Conservation (phyloP, 768 basidiomycete species). For the Kwoniella shandongensis region DNA sequence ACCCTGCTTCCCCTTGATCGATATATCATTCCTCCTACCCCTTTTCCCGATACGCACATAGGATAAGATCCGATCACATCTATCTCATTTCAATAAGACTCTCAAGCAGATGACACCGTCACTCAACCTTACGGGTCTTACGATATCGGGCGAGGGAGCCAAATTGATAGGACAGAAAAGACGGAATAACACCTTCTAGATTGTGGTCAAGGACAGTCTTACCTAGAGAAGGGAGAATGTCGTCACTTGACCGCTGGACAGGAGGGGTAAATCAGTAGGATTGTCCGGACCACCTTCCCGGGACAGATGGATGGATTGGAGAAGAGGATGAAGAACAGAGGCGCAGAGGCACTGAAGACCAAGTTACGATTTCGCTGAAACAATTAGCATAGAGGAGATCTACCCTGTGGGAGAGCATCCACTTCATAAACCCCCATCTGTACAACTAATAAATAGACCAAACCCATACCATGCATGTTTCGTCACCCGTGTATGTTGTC, state of each 20-base stretch:
- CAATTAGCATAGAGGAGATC: too few relatives aligned
- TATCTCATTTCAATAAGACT: slow-evolving; percentile 44
- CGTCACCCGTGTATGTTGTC: neutral
- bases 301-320: too few relatives aligned
- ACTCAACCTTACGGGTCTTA: slow-evolving; percentile 39
- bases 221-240: neutral
- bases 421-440: too few relatives aligned
- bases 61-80: slow-evolving; percentile 35
- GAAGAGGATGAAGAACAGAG: too few relatives aligned
- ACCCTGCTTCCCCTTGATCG: too few relatives aligned
- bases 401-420: too few relatives aligned
- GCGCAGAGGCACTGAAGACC: too few relatives aligned
- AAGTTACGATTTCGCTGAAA: too few relatives aligned
- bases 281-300: too few relatives aligned
- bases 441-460: neutral
- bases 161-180: slow-evolving; percentile 35
- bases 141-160: slow-evolving; percentile 17
- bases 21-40: too few relatives aligned
- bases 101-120: slow-evolving; percentile 45
- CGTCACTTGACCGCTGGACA: neutral
- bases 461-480: neutral
- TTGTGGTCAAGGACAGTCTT: neutral
- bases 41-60: slow-evolving; percentile 4
- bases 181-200: neutral
- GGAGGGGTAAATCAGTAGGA: neutral